Percentiles rank a stretch among this genome's conserved stretches.
These are phyloP conservation scores for Tephrocybe sp. DNA, from an alignment of 768 basidiomycete genomes.

Conservation along the genomic window DNA sequence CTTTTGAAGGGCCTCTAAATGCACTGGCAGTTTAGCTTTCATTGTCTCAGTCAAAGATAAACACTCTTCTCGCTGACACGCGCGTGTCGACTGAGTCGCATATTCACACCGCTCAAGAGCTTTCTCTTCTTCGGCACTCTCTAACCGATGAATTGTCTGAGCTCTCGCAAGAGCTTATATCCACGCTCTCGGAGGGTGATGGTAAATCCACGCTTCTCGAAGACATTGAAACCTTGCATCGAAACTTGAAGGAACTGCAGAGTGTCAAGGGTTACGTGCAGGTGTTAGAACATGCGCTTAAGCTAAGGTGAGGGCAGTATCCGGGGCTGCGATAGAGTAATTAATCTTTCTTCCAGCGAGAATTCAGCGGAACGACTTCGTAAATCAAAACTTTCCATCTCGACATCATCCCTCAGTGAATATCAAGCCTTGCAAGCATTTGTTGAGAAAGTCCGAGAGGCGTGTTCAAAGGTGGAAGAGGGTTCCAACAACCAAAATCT, in stretches of 20 bases:
- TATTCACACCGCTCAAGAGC: conserved; percentile 64
- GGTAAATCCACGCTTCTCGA: conserved; percentile 68
- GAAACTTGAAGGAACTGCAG: conserved; percentile 73
- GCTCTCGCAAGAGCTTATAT: conserved; percentile 63
- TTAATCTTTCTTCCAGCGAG: conserved; percentile 41
- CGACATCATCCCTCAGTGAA: conserved; percentile 43
- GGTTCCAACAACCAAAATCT: conserved; percentile 47
- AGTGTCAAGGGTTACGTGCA: conserved; percentile 74
- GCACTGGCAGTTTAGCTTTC: conserved; percentile 54
- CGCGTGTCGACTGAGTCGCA: conserved; percentile 44
- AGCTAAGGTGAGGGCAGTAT: conserved; percentile 56
- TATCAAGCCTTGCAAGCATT: conserved; percentile 66
- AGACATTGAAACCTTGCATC: conserved; percentile 77
- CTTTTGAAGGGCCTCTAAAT: conserved; percentile 26
- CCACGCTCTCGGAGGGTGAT: conserved; percentile 46
- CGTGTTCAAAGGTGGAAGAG: conserved; percentile 45
- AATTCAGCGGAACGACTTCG: conserved; percentile 52
- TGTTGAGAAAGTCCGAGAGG: conserved; percentile 43
- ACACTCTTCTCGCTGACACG: conserved; percentile 45
- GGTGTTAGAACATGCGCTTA: conserved; percentile 66
- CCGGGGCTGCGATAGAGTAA: not conserved
- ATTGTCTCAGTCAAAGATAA: conserved; percentile 46
- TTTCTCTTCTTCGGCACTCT: conserved; percentile 74
- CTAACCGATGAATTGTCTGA: conserved; percentile 75
- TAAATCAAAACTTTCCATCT: conserved; percentile 32